Percentiles rank a stretch among this genome's conserved stretches.
phyloP scores from a whole-genome alignment of 129 eudicot species.

The Heracleum sosnowskyi region DNA sequence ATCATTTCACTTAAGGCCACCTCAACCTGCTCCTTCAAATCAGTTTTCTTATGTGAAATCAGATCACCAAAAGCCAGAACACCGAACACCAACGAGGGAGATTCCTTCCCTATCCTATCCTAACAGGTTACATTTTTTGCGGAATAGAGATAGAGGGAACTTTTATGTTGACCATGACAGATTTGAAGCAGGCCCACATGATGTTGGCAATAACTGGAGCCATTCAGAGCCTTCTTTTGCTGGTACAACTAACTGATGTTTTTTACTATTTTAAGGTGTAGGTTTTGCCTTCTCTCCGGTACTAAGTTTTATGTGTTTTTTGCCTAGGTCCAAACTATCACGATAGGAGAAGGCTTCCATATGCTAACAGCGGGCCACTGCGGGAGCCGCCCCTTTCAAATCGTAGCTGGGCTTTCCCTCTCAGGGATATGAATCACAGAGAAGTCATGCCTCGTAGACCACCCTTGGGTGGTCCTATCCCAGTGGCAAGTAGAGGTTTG shows the following conservation, averaged over 20 bases:
- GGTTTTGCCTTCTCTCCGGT: conserved; percentile 2
- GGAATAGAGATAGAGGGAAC: conserved; percentile 43
- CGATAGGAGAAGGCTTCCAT: conserved; percentile 37
- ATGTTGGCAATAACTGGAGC: conserved; percentile 67
- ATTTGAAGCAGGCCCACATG: conserved; percentile 42
- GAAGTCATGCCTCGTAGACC: conserved; percentile 58
- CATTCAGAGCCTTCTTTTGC: conserved; percentile 47
- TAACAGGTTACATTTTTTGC: conserved; percentile 47
- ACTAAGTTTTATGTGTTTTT: neutral
- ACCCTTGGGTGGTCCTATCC: conserved; percentile 53
- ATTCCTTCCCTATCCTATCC: conserved; percentile 58
- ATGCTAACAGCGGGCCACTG: conserved; percentile 45
- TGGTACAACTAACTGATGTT: conserved; percentile 29
- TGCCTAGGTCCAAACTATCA: conserved; percentile 56
- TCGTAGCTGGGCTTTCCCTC: conserved; percentile 60
- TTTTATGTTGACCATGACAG: conserved; percentile 65
- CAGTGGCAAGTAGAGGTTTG: conserved; percentile 72
- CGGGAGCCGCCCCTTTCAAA: conserved; percentile 44
- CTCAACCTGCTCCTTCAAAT: conserved; percentile 76
- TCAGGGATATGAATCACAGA: conserved; percentile 52
- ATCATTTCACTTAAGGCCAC: conserved; percentile 55
- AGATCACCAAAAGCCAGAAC: conserved; percentile 26
- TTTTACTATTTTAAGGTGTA: neutral
- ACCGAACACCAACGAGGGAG: conserved; percentile 33
- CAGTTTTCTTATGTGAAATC: conserved; percentile 73